phyloP scores from a whole-genome alignment of 345 rosid species.

The Acer saccharum region DNA sequence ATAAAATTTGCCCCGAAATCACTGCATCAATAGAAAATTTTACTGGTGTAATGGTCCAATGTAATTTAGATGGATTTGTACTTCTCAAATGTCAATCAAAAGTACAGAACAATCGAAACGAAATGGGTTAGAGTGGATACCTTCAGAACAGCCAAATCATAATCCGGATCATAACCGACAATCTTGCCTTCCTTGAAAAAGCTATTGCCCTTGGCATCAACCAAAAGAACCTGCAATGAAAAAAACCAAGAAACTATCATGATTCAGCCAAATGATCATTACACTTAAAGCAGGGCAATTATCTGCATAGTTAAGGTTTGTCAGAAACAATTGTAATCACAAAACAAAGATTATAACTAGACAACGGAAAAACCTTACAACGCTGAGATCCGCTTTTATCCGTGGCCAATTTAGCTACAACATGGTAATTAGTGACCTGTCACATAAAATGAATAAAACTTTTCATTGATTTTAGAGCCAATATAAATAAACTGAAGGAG shows the following conservation, averaged over 20 bases:
- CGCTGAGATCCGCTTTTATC: conserved; percentile 70
- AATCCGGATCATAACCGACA: conserved; percentile 73
- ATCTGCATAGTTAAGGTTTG: not conserved
- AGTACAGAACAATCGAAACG: not conserved
- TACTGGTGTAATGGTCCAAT: not conserved
- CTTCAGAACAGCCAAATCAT: conserved; percentile 89
- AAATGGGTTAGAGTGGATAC: conserved; percentile 20
- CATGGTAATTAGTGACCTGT: conserved; percentile 91
- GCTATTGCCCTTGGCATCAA: conserved; percentile 64
- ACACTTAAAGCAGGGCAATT: not conserved
- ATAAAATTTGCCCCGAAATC: not conserved
- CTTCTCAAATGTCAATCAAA: not conserved
- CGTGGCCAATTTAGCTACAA: conserved; percentile 73
- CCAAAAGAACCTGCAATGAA: conserved; percentile 53
- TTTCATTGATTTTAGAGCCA: not conserved
- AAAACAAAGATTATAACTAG: not conserved
- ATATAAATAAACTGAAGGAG: not conserved
- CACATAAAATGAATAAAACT: conserved; percentile 12
- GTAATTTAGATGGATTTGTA: not conserved
- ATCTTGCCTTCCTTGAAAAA: conserved; percentile 68
- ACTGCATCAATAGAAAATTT: not conserved
- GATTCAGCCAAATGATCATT: not conserved
- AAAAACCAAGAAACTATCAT: not conserved
- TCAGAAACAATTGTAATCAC: not conserved
- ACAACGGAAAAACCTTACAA: conserved; percentile 64